These are phyloP conservation scores for Cenchrus americanus DNA, from an alignment of 176 grass and related monocot species.

Conservation along the genomic window DNA sequence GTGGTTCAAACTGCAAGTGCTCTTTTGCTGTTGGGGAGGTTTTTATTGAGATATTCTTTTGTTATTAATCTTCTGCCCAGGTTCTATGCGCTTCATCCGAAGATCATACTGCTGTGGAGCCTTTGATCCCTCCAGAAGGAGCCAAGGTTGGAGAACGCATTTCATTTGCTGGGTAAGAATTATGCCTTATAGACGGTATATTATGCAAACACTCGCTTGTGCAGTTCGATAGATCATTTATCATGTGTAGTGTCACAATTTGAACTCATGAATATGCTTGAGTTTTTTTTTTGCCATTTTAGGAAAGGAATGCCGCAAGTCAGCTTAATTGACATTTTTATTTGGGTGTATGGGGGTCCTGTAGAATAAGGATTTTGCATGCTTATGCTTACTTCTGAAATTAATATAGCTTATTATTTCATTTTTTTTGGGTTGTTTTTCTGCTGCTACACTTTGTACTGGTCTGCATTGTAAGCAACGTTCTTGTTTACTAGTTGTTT, in stretches of 20 bases:
- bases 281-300: neutral
- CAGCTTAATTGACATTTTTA: neutral
- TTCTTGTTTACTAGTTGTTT: neutral
- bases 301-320: neutral
- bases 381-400: neutral
- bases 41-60: slow-evolving; percentile 28
- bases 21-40: slow-evolving; percentile 12
- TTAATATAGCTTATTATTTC: neutral
- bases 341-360: neutral
- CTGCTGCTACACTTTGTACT: neutral
- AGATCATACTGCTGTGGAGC: slow-evolving; percentile 91
- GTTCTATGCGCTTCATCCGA: slow-evolving; percentile 87
- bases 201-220: neutral
- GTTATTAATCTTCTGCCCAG: slow-evolving; percentile 30
- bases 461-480: neutral
- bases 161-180: slow-evolving; percentile 86
- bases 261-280: slow-evolving; percentile 3
- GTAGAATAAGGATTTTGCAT: neutral
- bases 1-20: neutral
- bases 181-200: neutral
- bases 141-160: slow-evolving; percentile 86
- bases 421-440: neutral
- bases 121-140: slow-evolving; percentile 90
- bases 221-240: neutral
- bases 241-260: neutral